These are phyloP conservation scores for Globisporangium okanoganense DNA, from an alignment of 352 stramenopile genomes.

Conservation along the genomic window DNA sequence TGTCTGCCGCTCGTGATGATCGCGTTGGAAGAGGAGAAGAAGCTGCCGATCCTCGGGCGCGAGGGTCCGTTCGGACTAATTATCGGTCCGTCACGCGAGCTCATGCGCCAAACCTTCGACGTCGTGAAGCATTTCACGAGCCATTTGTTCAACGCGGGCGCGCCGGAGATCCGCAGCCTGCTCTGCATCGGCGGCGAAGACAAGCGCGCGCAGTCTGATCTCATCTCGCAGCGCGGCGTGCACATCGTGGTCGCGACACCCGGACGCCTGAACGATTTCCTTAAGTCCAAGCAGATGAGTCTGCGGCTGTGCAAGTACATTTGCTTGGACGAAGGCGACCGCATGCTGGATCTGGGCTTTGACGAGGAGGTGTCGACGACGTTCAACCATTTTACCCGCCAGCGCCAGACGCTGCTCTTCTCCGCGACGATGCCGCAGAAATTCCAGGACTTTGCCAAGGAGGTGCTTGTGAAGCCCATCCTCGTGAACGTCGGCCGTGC, in stretches of 20 bases:
- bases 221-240: constrained; percentile 85
- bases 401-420: constrained; percentile 98
- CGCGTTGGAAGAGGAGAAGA: constrained; percentile 95
- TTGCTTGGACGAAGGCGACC: constrained; percentile 98
- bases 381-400: constrained; percentile 97
- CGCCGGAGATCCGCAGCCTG: constrained; percentile 86
- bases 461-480: constrained; percentile 94
- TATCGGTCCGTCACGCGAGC: constrained; percentile 95
- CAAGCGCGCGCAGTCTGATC: constrained; percentile 90
- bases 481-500: constrained; percentile 98
- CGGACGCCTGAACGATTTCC: constrained; percentile 94
- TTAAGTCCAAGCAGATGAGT: constrained; percentile 94
- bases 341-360: constrained; percentile 96
- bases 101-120: constrained; percentile 98
- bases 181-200: constrained; percentile 96
- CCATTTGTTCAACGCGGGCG: constrained; percentile 61
- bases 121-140: constrained; percentile 94
- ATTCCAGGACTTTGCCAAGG: constrained; percentile 98
- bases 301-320: constrained; percentile 96
- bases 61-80: constrained; percentile 98
- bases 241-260: constrained; percentile 98
- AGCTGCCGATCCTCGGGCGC: constrained; percentile 89
- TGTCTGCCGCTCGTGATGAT: constrained; percentile 96
- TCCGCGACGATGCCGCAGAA: constrained; percentile 99
- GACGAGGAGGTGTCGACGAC: constrained; percentile 93